Evolutionary conservation across 177 flowering plant species (phyloP), one percentile per base, ranked within the genome.

Genomic region (Vitis hybrid): DNA sequence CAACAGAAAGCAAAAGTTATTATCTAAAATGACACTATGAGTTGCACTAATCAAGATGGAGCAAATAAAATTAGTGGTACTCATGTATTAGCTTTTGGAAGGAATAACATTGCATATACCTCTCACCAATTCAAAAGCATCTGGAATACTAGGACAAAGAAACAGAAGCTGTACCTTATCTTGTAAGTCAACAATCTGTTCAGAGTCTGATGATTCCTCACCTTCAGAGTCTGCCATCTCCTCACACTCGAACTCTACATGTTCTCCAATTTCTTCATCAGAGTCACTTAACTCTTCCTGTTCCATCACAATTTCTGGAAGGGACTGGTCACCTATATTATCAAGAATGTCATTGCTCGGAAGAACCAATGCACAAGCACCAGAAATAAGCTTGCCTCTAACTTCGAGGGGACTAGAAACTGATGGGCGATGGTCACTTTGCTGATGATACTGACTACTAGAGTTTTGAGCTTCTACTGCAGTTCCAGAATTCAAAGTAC

Each of bases 211-310:
- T 73, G 73, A 90, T 51, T 75, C 84, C 63, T 91, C 99, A 78
- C 85, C 97, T 72, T 95, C 99, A 66, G 98, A 90, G 72, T 95
- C 99, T 30, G 82, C 79, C 94, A 93, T 93, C 83, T 95, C 99
- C 80, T 95, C 99, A 66, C 93, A 79, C 79, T 95, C 99, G 80
- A 95, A 95, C 81, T 95, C 93, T 0, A 95, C 97, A 75, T 84
- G 68, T 77, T 89, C 97, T 73, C 81, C 94, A 63, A 79, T 71
- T 78, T 91, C 99, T 60, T 91, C 99, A 72, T 95, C 99, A 32
- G 99, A 91, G 73, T 93, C 99, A 75, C 99, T 95, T 53, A 95
- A 78, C 77, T 95, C 99, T 83, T 95, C 99, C 68, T 89, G 98
- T 65, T 95, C 99, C 99, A 95, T 95, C 70, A 93, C 92, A 72